Conservation (phyloP, 768 basidiomycete species). For the Pleurotus eryngii region DNA sequence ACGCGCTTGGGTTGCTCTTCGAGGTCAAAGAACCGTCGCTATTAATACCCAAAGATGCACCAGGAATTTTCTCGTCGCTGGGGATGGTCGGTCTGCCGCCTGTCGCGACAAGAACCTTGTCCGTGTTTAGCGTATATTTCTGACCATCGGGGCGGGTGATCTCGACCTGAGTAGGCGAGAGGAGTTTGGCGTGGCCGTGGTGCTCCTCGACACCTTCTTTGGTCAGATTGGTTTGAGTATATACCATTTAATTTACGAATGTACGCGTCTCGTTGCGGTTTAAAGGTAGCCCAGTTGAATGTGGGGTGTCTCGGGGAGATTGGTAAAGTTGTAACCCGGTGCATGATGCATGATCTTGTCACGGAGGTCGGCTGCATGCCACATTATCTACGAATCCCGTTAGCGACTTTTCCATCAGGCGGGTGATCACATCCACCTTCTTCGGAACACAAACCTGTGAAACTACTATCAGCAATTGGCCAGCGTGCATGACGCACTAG, state of each 20-base stretch:
- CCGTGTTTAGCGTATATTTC: conserved; percentile 70
- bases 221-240: conserved; percentile 82
- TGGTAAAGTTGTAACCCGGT: conserved; percentile 69
- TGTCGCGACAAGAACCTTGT: conserved; percentile 80
- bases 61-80: conserved; percentile 75
- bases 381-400: conserved; percentile 79
- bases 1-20: conserved; percentile 89
- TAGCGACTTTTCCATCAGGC: conserved; percentile 2
- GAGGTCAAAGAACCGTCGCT: conserved; percentile 98
- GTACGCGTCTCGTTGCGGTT: conserved; percentile 93
- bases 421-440: conserved; percentile 52
- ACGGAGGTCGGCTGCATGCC: conserved; percentile 89
- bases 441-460: conserved; percentile 94
- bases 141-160: conserved; percentile 66
- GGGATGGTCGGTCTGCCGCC: conserved; percentile 86
- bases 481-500: neutral
- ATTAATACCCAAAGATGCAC: conserved; percentile 85
- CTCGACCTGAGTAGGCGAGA: conserved; percentile 66
- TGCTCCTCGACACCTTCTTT: conserved; percentile 89
- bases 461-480: neutral
- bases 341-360: conserved; percentile 80
- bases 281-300: conserved; percentile 91
- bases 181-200: conserved; percentile 71
- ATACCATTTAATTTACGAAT: conserved; percentile 86
- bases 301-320: conserved; percentile 46